A percentile compares a stretch with the other conserved stretches of the same genome.
phyloP scores from a whole-genome alignment of 2,329 filamentous ascomycete species.

The Rutstroemia sp. region DNA sequence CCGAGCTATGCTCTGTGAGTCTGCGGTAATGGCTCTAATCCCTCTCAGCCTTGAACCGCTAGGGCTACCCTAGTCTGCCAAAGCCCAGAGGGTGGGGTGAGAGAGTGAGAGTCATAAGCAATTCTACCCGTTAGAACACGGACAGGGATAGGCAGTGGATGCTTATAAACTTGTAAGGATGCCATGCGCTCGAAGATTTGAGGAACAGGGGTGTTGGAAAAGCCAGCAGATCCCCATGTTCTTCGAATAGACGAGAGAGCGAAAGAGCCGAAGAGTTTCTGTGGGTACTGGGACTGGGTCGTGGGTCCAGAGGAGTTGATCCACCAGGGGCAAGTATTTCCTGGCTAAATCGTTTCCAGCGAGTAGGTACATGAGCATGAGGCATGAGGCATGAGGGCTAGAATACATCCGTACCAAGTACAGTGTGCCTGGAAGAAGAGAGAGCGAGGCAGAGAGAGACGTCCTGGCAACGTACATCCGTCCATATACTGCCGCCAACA shows the following conservation, averaged over 20 bases:
- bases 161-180: not conserved
- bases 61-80: conserved; percentile 9
- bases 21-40: too few species aligned
- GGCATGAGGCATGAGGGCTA: too few species aligned
- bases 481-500: too few species aligned
- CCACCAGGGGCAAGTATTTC: not conserved
- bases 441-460: too few species aligned
- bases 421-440: too few species aligned
- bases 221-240: not conserved
- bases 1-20: conserved; percentile 7
- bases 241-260: not conserved
- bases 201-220: not conserved
- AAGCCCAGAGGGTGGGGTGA: not conserved
- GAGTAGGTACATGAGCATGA: too few species aligned
- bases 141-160: not conserved
- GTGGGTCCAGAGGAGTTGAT: not conserved
- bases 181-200: conserved; percentile 6
- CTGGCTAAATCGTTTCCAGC: too few species aligned
- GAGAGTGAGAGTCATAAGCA: not conserved
- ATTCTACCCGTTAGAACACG: conserved; percentile 3
- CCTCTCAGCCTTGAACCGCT: conserved; percentile 21
- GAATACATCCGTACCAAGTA: too few species aligned
- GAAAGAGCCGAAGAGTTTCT: not conserved
- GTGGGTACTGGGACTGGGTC: not conserved
- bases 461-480: too few species aligned